Base-by-base conservation (phyloP, 108 stramenopile species). In the Nannochloropsis oceanica region DNA sequence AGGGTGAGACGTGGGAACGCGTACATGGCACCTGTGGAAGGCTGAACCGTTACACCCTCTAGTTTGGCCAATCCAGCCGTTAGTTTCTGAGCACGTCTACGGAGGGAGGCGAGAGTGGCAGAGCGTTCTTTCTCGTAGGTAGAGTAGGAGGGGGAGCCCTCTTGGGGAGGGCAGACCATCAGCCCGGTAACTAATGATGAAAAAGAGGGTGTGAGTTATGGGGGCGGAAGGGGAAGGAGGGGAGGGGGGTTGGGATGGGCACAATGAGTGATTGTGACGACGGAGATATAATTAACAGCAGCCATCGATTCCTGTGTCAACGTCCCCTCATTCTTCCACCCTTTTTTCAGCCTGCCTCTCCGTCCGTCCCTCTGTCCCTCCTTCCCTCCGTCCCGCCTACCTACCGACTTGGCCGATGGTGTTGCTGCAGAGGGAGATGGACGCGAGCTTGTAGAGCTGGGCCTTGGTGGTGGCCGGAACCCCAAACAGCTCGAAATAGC, bases 371-470 rank as follows among this genome's bases (percentile, higher is more conserved):
- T n/a, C n/a, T n/a, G n/a, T n/a, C n/a, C n/a, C n/a, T n/a, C n/a
- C n/a, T n/a, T n/a, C n/a, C n/a, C n/a, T n/a, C n/a, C n/a, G n/a
- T n/a, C n/a, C n/a, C n/a, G n/a, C n/a, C n/a, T n/a, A n/a, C n/a
- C n/a, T n/a, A n/a, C n/a, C 94, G 22, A 97, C 83, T 86, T 97
- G 97, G 13, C 97, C 97, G 80, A 85, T 86, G 5, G 94, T 92
- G 50, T 94, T 95, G 43, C 93, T 92, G 87, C 97, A 96, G 26
- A 97, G 90, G 24, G 90, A 90, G 26, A 96, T 89, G 43, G 93
- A 93, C 3, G 95, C 93, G 34, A 97, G 92, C 92, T 97, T 97
- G 92, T 95, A 96, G 27, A 97, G 90, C 85, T 97, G 95, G 12
- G 92, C 89, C 84, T 91, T 90, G 11, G 95, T 94, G 43, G 91